A percentile compares a stretch with the other conserved stretches of the same genome.
phyloP scores from a whole-genome alignment of 1,284 basidiomycete genomes.

The Microbotryomycetes sp. region DNA sequence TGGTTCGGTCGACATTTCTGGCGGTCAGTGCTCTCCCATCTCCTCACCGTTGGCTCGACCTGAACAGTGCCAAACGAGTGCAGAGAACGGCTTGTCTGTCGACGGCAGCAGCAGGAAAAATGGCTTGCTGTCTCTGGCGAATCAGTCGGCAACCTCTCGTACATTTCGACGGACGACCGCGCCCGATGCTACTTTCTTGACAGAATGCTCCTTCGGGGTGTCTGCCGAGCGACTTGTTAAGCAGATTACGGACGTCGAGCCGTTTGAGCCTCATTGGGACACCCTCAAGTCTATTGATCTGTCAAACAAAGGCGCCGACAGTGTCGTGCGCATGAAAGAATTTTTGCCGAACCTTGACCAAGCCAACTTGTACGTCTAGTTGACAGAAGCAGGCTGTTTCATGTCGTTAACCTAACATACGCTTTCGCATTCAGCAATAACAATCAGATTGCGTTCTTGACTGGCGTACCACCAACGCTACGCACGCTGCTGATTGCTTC shows the following conservation, averaged over 20 bases:
- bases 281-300: constrained; percentile 67
- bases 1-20: background rate
- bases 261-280: constrained; percentile 94
- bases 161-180: constrained; percentile 20
- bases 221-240: constrained; percentile 83
- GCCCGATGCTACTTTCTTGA: constrained; percentile 69
- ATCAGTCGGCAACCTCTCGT: constrained; percentile 26
- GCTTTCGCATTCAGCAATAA: constrained; percentile 55
- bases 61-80: too few relatives aligned
- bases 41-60: background rate
- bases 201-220: constrained; percentile 87
- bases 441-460: constrained; percentile 78
- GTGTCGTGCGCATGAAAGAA: constrained; percentile 85
- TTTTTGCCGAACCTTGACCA: constrained; percentile 80
- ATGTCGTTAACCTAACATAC: constrained; percentile 4
- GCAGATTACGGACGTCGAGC: constrained; percentile 89
- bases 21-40: too few relatives aligned
- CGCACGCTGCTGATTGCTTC: constrained; percentile 71
- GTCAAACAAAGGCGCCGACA: constrained; percentile 70
- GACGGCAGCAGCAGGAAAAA: too few relatives aligned
- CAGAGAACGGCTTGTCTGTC: too few relatives aligned
- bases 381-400: background rate
- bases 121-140: constrained; percentile 12
- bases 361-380: constrained; percentile 60
- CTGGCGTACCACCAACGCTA: constrained; percentile 68